Base-by-base conservation (phyloP, 1,284 basidiomycete species). In the Sutorius eximius region DNA sequence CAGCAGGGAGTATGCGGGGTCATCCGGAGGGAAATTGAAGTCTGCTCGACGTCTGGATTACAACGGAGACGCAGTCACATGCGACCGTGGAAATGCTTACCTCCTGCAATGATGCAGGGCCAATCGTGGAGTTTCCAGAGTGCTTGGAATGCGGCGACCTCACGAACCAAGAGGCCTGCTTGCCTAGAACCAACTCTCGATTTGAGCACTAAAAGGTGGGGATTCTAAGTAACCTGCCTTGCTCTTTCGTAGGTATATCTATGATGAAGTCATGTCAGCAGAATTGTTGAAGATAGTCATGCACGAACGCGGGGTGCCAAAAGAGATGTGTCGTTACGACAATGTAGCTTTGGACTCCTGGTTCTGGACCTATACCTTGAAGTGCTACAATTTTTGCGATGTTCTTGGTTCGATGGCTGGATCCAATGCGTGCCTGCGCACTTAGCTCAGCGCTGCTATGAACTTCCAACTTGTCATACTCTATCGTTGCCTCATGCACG, bases 1-100 rank as follows among this genome's bases (percentile, higher is more conserved):
- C 11, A 96, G 71, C n/a, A 98, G 78, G 22, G 89, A 83, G 69
- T 99, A 98, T 0, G 86, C 85, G 2, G 90, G 79, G 67, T 97
- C 95, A 59, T 82, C 82, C 0, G 96, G 96, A 36, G 86, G 77
- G 51, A 94, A 94, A 72, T 98, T 98, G 74, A 98, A 94, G 71
- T 98, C 96, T 95, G 61, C 0, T 32, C n/a, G 32, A 24, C 38
- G 15, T 37, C 33, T 45, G 52, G 45, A 45, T 59, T 16, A 42
- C 37, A 40, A 53, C 46, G 54, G 43, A 41, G 34, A 13, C 43
- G 29, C 3, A n/a, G 18, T 27, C 37, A n/a, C 16, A 38, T 8
- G 5, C 9, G 22, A 45, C 20, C n/a, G 24, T 11, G 10, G 29
- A 38, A 20, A 29, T 15, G 45, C 66, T 60, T 63, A 92, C 93